A percentile compares a stretch with the other conserved stretches of the same genome.
Evolutionary conservation across 2,329 filamentous ascomycete genomes (phyloP).

Genomic region (Colletotrichum musae): DNA sequence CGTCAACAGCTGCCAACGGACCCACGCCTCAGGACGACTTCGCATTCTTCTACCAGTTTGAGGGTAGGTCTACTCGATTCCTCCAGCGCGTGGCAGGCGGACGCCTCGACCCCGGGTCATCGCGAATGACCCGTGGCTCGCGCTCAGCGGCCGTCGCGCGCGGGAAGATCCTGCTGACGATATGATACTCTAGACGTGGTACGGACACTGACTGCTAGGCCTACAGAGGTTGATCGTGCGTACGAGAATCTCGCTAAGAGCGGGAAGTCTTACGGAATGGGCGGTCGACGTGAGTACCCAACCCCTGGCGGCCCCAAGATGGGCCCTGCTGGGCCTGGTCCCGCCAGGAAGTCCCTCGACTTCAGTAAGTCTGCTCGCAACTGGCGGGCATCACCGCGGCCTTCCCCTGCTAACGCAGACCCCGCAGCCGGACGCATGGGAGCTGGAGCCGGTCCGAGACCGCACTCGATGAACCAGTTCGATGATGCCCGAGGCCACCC

Average conservation of each 20-base stretch:
- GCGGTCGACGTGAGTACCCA: conserved; percentile 86
- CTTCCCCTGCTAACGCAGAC: conserved; percentile 44
- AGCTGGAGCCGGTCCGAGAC: conserved; percentile 74
- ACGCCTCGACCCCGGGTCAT: background rate
- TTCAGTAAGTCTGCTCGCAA: conserved; percentile 46
- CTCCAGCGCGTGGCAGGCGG: conserved; percentile 24
- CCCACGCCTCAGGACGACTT: conserved; percentile 82
- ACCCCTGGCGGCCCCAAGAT: conserved; percentile 63
- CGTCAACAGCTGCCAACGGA: conserved; percentile 77
- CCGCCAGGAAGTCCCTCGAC: conserved; percentile 47
- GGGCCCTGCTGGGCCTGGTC: conserved; percentile 46
- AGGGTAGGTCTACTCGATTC: conserved; percentile 75
- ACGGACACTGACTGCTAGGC: conserved; percentile 43
- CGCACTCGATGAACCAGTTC: conserved; percentile 89
- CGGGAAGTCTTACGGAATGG: conserved; percentile 87
- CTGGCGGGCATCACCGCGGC: conserved; percentile 40
- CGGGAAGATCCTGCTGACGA: conserved; percentile 36
- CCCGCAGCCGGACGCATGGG: conserved; percentile 76
- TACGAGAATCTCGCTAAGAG: conserved; percentile 97
- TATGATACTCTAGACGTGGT: conserved; percentile 37
- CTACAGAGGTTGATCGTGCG: conserved; percentile 91
- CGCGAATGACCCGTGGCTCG: background rate
- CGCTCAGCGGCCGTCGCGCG: conserved; percentile 17
- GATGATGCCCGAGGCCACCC: conserved; percentile 78
- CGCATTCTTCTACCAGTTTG: conserved; percentile 90